Conservation (phyloP, 106 monocot species). For the Acorus calamus region DNA sequence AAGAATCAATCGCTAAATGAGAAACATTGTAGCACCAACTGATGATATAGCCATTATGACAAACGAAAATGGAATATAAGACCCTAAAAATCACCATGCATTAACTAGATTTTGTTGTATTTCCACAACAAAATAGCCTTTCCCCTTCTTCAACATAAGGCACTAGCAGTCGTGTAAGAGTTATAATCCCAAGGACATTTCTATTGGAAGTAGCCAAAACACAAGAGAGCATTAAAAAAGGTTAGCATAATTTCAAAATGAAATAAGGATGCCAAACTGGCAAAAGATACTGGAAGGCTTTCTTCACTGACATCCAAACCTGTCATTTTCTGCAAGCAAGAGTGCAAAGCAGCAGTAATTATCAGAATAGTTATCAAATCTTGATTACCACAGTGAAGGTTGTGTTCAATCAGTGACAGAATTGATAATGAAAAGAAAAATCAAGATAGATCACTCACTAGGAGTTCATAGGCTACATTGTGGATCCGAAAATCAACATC, state of each 20-base stretch:
- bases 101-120: neutral
- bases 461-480: conserved; percentile 95
- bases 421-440: conserved; percentile 5
- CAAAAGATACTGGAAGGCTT: conserved; percentile 27
- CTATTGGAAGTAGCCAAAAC: conserved; percentile 53
- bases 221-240: neutral
- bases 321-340: conserved; percentile 18
- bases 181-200: conserved; percentile 81
- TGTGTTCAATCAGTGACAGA: too few species aligned
- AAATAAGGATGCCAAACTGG: neutral
- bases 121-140: conserved; percentile 94
- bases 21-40: neutral
- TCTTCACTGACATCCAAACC: conserved; percentile 18
- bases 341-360: neutral
- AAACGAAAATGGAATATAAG: too few species aligned
- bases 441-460: conserved; percentile 25
- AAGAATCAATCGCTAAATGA: neutral
- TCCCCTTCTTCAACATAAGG: conserved; percentile 70
- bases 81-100: neutral
- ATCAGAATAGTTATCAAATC: neutral
- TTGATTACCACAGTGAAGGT: too few species aligned
- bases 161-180: conserved; percentile 74
- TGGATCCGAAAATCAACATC: conserved; percentile 93
- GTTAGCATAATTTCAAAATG: neutral
- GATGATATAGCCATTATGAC: neutral